A percentile compares a stretch with the other conserved stretches of the same genome.
Evolutionary conservation across 768 basidiomycete species (phyloP).

Genomic region (Rhodocollybia butyracea): DNA sequence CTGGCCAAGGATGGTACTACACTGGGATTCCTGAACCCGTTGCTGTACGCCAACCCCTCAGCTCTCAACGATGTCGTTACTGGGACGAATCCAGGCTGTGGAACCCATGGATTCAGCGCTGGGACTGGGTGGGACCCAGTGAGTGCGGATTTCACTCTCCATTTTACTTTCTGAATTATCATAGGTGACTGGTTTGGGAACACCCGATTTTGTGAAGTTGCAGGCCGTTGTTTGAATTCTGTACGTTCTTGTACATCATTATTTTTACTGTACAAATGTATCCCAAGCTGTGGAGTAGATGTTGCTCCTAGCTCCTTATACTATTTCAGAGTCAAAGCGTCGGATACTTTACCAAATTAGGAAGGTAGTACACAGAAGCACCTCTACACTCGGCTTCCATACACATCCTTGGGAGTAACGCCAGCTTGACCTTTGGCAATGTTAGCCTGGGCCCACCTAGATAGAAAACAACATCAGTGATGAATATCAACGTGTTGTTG

Average conservation of each 20-base stretch:
- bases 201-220: constrained; percentile 55
- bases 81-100: constrained; percentile 64
- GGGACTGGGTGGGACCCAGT: constrained; percentile 47
- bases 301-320: too few species aligned
- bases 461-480: neutral
- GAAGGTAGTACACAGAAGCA: neutral
- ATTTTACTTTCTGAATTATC: neutral
- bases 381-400: constrained; percentile 55
- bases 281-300: too few species aligned
- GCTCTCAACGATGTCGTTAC: constrained; percentile 59
- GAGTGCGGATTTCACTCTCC: constrained; percentile 23
- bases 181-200: constrained; percentile 55
- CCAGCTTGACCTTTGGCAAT: constrained; percentile 81
- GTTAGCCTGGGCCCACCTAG: constrained; percentile 86
- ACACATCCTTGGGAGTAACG: constrained; percentile 75
- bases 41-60: constrained; percentile 36
- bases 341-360: too few species aligned
- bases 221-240: constrained; percentile 40
- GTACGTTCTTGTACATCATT: too few species aligned
- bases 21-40: constrained; percentile 59
- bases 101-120: constrained; percentile 44
- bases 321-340: too few species aligned
- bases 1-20: constrained; percentile 41
- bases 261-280: too few species aligned
- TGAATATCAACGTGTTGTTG: constrained; percentile 1